phyloP scores from a whole-genome alignment of 306 rosid genomes.

The Malus asiatica region DNA sequence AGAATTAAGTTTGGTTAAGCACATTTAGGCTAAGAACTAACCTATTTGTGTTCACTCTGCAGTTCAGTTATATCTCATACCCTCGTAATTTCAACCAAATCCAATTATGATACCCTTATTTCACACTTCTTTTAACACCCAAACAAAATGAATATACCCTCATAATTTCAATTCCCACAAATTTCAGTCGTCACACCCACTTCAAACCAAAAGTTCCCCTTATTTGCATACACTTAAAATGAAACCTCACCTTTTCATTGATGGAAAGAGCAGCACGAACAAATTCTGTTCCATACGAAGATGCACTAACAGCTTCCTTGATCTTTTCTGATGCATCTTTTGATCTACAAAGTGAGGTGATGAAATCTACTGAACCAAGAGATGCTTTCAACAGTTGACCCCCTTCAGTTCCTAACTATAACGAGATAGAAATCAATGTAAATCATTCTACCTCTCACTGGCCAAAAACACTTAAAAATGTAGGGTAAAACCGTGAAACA shows the following conservation, averaged over 20 bases:
- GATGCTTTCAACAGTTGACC: conserved; percentile 62
- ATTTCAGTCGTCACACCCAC: background rate
- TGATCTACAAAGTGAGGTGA: conserved; percentile 71
- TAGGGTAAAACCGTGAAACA: background rate
- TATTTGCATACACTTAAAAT: background rate
- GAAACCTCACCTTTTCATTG: conserved; percentile 57
- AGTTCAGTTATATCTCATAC: background rate
- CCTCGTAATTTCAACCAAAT: background rate
- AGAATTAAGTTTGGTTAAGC: background rate
- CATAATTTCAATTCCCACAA: background rate
- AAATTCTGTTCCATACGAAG: conserved; percentile 83
- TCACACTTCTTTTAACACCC: background rate
- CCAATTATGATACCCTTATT: background rate
- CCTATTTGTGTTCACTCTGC: background rate
- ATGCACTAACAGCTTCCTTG: conserved; percentile 75
- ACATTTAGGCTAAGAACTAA: background rate
- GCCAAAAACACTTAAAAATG: conserved; percentile 4
- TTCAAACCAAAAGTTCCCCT: background rate
- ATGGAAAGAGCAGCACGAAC: conserved; percentile 92
- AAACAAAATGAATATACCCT: background rate
- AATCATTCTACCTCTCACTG: conserved; percentile 20
- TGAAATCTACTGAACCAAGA: conserved; percentile 94
- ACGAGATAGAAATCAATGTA: conserved; percentile 29
- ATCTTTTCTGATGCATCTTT: conserved; percentile 61
- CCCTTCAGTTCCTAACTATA: conserved; percentile 59